Percentiles rank a stretch among this genome's conserved stretches.
Evolutionary conservation across 2,329 filamentous ascomycete genomes (phyloP).

Genomic region (Aspergillus japonicus): DNA sequence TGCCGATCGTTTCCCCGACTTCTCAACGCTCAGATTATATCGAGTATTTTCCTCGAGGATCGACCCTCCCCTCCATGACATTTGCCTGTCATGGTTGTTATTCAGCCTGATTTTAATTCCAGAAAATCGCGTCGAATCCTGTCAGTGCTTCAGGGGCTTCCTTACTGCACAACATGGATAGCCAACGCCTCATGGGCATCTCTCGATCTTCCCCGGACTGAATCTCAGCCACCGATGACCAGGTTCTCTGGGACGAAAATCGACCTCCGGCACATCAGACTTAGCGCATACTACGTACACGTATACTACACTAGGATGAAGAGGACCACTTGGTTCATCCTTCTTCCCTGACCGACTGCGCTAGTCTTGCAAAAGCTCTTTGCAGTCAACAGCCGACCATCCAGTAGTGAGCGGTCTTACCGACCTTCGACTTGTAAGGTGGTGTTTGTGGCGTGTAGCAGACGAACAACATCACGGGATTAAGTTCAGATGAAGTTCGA

Average conservation of each 20-base stretch:
- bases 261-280: not conserved
- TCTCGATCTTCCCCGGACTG: not conserved
- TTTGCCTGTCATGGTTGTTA: not conserved
- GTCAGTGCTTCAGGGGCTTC: not conserved
- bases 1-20: not conserved
- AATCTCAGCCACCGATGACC: not conserved
- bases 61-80: not conserved
- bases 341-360: not conserved
- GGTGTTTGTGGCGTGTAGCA: not conserved
- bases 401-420: not conserved
- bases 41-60: not conserved
- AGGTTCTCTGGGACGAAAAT: not conserved
- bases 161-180: not conserved
- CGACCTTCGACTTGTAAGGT: not conserved
- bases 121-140: constrained; percentile 8
- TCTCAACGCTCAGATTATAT: not conserved
- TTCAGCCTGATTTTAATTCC: constrained; percentile 4
- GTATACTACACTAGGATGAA: not conserved
- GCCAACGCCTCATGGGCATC: not conserved
- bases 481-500: not conserved
- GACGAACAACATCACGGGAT: not conserved
- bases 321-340: not conserved
- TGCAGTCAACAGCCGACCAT: not conserved
- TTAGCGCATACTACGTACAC: not conserved
- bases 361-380: not conserved